These are phyloP conservation scores for Pterocarpus macrocarpus DNA, from an alignment of 306 rosid species.

Conservation along the genomic window DNA sequence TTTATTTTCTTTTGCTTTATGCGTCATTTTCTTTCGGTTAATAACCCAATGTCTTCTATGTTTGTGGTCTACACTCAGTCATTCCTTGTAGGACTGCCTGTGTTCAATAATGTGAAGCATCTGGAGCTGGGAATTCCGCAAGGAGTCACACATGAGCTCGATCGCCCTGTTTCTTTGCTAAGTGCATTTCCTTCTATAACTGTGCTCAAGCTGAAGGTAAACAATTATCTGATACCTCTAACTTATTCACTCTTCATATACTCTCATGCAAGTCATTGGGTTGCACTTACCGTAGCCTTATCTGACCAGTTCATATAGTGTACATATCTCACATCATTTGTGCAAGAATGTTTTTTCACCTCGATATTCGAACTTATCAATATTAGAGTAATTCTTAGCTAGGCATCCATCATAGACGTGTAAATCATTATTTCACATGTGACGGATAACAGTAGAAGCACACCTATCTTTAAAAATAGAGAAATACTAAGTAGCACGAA, in stretches of 20 bases:
- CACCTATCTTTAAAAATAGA: no score
- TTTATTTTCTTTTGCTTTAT: background rate
- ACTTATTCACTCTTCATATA: background rate
- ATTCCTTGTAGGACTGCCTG: background rate
- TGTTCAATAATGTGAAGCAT: constrained; percentile 17
- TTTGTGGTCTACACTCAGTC: background rate
- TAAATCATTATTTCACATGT: no score
- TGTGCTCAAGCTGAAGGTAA: constrained; percentile 35
- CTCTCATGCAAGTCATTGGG: background rate
- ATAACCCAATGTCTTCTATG: background rate
- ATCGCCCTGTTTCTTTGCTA: constrained; percentile 14
- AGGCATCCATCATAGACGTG: no score
- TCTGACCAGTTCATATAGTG: no score
- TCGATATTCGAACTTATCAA: background rate
- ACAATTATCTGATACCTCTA: background rate
- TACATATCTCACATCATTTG: background rate
- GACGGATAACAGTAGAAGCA: no score
- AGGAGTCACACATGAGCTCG: background rate
- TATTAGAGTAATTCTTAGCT: no score
- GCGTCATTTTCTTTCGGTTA: background rate
- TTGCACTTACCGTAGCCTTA: no score
- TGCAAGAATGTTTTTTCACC: background rate
- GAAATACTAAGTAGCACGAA: no score
- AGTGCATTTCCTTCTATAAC: constrained; percentile 10
- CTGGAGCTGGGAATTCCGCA: constrained; percentile 28